A percentile compares a stretch with the other conserved stretches of the same genome.
Evolutionary conservation across 75 land plant species (phyloP).

Genomic region (Pseudotsuga menziesii): DNA sequence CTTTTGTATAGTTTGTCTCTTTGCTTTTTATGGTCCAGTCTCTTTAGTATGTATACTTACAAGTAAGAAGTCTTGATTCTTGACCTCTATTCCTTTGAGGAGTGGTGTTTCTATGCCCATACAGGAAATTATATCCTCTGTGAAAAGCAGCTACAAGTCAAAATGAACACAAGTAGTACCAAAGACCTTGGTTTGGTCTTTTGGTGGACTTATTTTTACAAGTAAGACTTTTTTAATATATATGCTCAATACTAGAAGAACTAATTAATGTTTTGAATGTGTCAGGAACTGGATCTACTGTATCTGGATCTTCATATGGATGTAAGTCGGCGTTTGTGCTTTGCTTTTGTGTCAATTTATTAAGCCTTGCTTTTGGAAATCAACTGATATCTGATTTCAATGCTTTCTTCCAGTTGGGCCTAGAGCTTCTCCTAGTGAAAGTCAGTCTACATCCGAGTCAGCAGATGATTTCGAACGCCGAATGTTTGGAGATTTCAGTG

Average conservation of each 20-base stretch:
- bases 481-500: slow-evolving; percentile 34
- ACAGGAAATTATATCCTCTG: too few species aligned
- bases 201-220: too few species aligned
- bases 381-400: not conserved
- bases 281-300: slow-evolving; percentile 5
- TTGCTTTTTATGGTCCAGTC: not conserved
- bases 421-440: not conserved
- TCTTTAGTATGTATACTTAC: too few species aligned
- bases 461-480: slow-evolving; percentile 47
- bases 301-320: not conserved
- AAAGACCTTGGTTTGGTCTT: too few species aligned
- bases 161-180: too few species aligned
- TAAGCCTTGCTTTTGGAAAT: not conserved
- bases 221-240: not conserved
- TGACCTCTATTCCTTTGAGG: too few species aligned
- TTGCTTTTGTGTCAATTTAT: not conserved
- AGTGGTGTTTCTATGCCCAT: too few species aligned
- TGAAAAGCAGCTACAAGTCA: too few species aligned
- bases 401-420: slow-evolving; percentile 8
- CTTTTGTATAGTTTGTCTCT: not conserved
- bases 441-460: slow-evolving; percentile 16
- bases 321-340: not conserved
- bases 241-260: not conserved
- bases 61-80: too few species aligned
- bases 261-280: not conserved